Base-by-base conservation (phyloP, 2,329 filamentous ascomycete genomes). In the Diaporthe sp. region DNA sequence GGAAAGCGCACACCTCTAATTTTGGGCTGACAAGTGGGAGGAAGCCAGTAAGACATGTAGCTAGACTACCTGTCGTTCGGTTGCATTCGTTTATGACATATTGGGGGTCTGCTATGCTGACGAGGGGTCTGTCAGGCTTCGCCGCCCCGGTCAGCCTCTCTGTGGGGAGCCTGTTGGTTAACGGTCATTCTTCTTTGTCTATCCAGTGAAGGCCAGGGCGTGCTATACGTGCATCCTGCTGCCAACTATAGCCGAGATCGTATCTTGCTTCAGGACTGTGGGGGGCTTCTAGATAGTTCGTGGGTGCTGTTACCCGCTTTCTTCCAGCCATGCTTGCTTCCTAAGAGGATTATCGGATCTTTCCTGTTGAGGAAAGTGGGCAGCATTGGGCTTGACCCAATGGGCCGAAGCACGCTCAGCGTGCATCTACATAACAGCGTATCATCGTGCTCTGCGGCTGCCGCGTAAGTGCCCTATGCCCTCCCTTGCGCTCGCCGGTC, bases 391-490 rank as follows among this genome's bases (percentile, higher is more conserved):
- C 28, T 37, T 22, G 58, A 37, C 25, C 34, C 34, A 73, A 55
- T 60, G 49, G 65, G 71, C 12, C 31, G 44, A 15, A 7, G n/a
- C n/a, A 28, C 22, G 31, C 34, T n/a, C 31, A 31, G 31, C 57
- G 31, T 61, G 55, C 34, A 34, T 31, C 13, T 72, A 12, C 44
- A 39, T 39, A 39, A 39, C 37, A 61, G 44, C 42, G 71, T 44
- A 25, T 28, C 44, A 62, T 44, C 34, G 39, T 57, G 44, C 60
- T 2, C 46, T 62, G 60, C 1, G 44, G 28, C 42, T 62, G 58
- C 71, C 71, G 71, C 71, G 71, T 73, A 65, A 73, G 71, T 55
- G 39, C 17, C 34, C 6, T 73, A 28, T 22, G 60, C 46, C 34
- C 58, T 31, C 44, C 7, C 28, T 37, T 25, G 28, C 44, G 19